These are phyloP conservation scores for Monosporascus cannonballus DNA, from an alignment of 2,329 filamentous ascomycete species.

Conservation along the genomic window DNA sequence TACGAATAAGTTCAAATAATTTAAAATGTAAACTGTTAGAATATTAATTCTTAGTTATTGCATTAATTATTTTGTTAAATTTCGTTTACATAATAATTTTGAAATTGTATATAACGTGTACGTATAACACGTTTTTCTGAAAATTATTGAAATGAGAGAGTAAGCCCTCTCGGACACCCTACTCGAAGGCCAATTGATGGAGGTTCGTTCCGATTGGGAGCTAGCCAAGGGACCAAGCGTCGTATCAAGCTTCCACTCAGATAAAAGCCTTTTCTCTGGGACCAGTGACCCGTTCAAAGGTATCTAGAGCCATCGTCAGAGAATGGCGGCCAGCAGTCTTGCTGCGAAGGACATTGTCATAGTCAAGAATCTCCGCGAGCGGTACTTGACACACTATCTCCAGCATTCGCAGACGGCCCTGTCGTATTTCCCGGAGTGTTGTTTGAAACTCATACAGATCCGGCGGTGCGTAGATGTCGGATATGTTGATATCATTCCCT, in stretches of 20 bases:
- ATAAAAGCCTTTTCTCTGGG: constrained; percentile 43
- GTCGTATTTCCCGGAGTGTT: constrained; percentile 46
- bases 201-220: background rate
- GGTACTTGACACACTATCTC: constrained; percentile 83
- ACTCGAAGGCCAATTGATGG: too few species aligned
- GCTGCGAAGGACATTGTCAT: constrained; percentile 80
- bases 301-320: constrained; percentile 53
- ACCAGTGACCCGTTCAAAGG: constrained; percentile 49
- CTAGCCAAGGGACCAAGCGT: background rate
- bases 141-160: too few species aligned
- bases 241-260: background rate
- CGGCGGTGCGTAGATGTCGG: constrained; percentile 76
- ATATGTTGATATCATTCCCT: constrained; percentile 53
- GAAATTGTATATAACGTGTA: too few species aligned
- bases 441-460: constrained; percentile 68
- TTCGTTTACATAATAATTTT: too few species aligned
- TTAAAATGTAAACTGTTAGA: too few species aligned
- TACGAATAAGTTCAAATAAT: too few species aligned
- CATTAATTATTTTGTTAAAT: too few species aligned
- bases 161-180: too few species aligned
- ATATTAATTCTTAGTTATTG: too few species aligned
- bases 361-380: constrained; percentile 94
- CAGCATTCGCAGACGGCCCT: constrained; percentile 42
- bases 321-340: constrained; percentile 75
- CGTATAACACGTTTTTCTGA: too few species aligned